These are phyloP conservation scores for Acorus calamus DNA, from an alignment of 106 monocot species.

Conservation along the genomic window DNA sequence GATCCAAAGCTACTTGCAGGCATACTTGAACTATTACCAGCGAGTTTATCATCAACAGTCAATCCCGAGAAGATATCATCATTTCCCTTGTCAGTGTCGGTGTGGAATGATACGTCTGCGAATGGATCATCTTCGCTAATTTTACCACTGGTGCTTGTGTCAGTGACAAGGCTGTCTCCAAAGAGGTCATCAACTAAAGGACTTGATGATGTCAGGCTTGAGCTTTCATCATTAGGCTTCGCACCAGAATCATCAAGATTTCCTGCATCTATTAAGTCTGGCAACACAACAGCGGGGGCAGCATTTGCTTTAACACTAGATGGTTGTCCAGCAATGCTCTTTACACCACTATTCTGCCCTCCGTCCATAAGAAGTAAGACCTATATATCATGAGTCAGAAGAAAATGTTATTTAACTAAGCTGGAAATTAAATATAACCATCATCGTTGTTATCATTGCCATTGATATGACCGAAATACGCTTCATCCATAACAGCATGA, in stretches of 20 bases:
- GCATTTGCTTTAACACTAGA: conserved; percentile 25
- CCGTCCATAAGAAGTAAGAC: conserved; percentile 41
- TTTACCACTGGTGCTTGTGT: conserved; percentile 11
- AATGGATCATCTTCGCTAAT: conserved; percentile 63
- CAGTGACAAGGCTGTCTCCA: conserved; percentile 24
- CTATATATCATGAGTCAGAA: no score
- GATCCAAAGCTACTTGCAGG: conserved; percentile 8
- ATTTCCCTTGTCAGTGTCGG: conserved; percentile 27
- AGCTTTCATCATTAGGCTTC: conserved; percentile 14
- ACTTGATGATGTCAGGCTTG: conserved; percentile 18
- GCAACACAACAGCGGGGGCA: conserved; percentile 44
- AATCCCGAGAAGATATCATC: conserved; percentile 78
- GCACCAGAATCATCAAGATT: conserved; percentile 23
- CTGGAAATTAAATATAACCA: no score
- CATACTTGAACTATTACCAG: conserved; percentile 3
- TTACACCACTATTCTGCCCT: conserved; percentile 29
- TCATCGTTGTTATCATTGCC: no score
- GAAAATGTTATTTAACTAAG: no score
- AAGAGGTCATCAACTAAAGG: conserved; percentile 71
- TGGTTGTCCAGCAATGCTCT: conserved; percentile 17
- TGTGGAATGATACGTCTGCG: conserved; percentile 90
- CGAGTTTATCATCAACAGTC: conserved; percentile 46
- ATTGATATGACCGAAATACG: no score
- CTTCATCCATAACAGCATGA: no score
- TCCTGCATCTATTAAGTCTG: conserved; percentile 88